These are phyloP conservation scores for Pelargonium nanum DNA, from an alignment of 345 rosid genomes.

Conservation along the genomic window DNA sequence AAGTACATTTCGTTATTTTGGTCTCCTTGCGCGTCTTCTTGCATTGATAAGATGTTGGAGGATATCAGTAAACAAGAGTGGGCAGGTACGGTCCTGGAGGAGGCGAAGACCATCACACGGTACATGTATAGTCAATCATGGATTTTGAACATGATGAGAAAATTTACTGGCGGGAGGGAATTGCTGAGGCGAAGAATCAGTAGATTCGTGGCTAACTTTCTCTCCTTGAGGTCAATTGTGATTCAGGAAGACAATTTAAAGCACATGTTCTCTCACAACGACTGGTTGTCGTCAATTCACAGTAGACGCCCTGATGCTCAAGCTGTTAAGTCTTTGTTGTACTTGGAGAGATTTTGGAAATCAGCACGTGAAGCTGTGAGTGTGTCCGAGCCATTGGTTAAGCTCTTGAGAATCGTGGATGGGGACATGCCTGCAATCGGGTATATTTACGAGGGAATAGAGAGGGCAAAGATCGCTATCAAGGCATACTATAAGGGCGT, in stretches of 20 bases:
- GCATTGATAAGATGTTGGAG: conserved; percentile 46
- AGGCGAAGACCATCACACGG: conserved; percentile 30
- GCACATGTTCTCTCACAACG: conserved; percentile 28
- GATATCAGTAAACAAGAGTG: conserved; percentile 35
- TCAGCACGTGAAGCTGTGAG: conserved; percentile 34
- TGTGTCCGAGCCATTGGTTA: conserved; percentile 34
- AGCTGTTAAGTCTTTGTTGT: conserved; percentile 29
- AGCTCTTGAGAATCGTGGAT: conserved; percentile 32
- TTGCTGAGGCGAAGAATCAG: conserved; percentile 30
- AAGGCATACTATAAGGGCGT: conserved; percentile 35
- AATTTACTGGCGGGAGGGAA: conserved; percentile 32
- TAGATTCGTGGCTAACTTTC: conserved; percentile 26
- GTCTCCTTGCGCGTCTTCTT: conserved; percentile 40
- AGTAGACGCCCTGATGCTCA: conserved; percentile 40
- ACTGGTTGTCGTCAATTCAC: conserved; percentile 31
- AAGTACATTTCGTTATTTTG: conserved; percentile 35
- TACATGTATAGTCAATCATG: conserved; percentile 33
- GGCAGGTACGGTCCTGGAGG: conserved; percentile 29
- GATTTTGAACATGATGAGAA: conserved; percentile 31
- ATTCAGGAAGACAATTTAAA: conserved; percentile 34
- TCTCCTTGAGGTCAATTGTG: conserved; percentile 32
- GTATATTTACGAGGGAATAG: conserved; percentile 40
- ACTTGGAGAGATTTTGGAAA: conserved; percentile 35
- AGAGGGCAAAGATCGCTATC: conserved; percentile 31
- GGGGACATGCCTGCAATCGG: conserved; percentile 38